Evolutionary conservation across 2,329 filamentous ascomycete species (phyloP).

Genomic region (Colletotrichum zoysiae): DNA sequence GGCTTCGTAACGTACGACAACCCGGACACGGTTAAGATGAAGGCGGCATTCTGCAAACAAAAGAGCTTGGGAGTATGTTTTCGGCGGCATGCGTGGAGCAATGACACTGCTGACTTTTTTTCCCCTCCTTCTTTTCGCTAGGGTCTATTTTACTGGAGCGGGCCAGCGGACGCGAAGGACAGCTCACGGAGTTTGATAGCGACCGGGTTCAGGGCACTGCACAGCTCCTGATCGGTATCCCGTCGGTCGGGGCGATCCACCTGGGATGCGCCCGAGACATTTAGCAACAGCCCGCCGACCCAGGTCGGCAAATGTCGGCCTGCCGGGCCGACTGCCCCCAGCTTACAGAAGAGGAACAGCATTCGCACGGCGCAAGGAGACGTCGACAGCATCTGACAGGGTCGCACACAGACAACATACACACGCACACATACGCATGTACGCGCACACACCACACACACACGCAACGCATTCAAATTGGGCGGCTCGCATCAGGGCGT

Average conservation of each 20-base stretch:
- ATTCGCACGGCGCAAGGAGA: conserved; percentile 31
- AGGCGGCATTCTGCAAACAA: conserved; percentile 79
- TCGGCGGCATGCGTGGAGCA: neutral
- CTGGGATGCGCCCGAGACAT: conserved; percentile 21
- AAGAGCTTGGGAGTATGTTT: conserved; percentile 74
- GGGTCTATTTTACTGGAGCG: conserved; percentile 87
- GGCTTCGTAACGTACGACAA: conserved; percentile 87
- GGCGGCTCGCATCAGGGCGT: conserved; percentile 3
- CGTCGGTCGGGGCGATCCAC: conserved; percentile 18
- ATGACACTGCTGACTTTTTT: conserved; percentile 7
- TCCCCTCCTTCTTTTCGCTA: conserved; percentile 46
- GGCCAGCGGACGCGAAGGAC: conserved; percentile 75
- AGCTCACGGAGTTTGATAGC: conserved; percentile 69
- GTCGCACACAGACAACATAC: neutral
- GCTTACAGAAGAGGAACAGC: conserved; percentile 19
- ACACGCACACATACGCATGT: too few species aligned
- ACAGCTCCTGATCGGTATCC: conserved; percentile 55
- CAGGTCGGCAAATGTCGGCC: conserved; percentile 33
- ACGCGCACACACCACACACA: too few species aligned
- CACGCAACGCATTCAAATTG: conserved; percentile 25
- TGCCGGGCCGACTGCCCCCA: conserved; percentile 26
- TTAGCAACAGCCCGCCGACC: conserved; percentile 31
- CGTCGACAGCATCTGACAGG: conserved; percentile 29
- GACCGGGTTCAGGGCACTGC: conserved; percentile 69
- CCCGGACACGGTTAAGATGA: conserved; percentile 79